Base-by-base conservation (phyloP, 768 basidiomycete genomes). In the Boletus vermiculosoides region DNA sequence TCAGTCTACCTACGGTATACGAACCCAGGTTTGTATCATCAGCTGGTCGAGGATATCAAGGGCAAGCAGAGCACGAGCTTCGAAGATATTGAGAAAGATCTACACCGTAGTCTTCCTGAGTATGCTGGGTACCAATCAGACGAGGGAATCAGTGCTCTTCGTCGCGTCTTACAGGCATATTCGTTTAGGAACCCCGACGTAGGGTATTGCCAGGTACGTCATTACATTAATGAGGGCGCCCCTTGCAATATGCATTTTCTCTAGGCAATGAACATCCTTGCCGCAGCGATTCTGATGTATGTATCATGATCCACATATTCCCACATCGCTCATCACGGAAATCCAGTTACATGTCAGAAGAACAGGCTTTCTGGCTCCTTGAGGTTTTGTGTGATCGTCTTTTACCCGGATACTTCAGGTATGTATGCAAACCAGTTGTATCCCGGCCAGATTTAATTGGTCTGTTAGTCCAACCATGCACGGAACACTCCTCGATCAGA, bases 41-140 rank as follows among this genome's bases (percentile, higher is more conserved):
- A 78, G 9, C 78, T 98, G 16, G 74, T 98, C 5, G 80, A 84
- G 52, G 85, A 92, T 51, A 86, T 94, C 70, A 78, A 80, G 57
- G 94, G 92, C 8, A 82, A 85, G 56, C 87, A 83, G 22, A 93
- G 81, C 49, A 90, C 90, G 10, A 93, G 93, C 62, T 96, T 95
- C 1, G 97, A 99, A 68, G 97, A 99, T 69, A 99, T 99, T 42
- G 97, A 98, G 77, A 99, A 99, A 72, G 97, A 99, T 71, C 74
- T 99, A 28, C 95, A 97, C 72, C 81, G 97, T 36, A 94, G 92
- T 76, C 76, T 99, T 54, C 97, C 97, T 0, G 97, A 99, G 69
- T 99, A 98, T 71, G 87, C 92, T 18, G 97, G 94, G 3, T 99
- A 97, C 70, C 97, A 99, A 68, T 83, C 83, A 10, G 87, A 91